Percentiles rank a stretch among this genome's conserved stretches.
Conservation (phyloP, 495 filamentous ascomycete species). For the Trichoderma parareesei region DNA sequence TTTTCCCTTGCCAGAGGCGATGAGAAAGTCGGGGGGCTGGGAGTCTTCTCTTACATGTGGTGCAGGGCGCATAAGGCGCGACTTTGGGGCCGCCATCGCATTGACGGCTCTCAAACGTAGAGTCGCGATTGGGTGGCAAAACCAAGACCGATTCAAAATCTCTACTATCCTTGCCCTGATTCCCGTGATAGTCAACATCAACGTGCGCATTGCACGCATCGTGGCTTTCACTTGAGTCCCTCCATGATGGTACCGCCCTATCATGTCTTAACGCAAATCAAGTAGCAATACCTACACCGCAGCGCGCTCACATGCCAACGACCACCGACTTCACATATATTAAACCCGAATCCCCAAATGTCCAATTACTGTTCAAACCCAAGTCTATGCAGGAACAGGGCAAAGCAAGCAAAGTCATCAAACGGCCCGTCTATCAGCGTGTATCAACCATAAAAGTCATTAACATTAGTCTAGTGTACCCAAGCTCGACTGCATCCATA, state of each 20-base stretch:
- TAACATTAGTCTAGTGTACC: slow-evolving; percentile 1
- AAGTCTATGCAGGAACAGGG: too few species aligned
- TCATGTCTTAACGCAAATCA: background rate
- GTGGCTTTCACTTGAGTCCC: background rate
- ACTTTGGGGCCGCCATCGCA: background rate
- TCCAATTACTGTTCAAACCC: too few species aligned
- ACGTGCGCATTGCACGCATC: too few species aligned
- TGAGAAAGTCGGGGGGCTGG: slow-evolving; percentile 11
- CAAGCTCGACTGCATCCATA: background rate
- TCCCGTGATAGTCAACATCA: too few species aligned
- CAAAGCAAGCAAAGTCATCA: background rate
- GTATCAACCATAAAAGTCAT: background rate
- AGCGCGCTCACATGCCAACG: too few species aligned
- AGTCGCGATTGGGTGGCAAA: background rate
- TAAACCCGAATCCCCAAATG: too few species aligned
- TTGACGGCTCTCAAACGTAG: background rate
- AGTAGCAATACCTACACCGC: background rate
- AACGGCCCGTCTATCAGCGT: background rate
- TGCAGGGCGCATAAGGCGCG: background rate
- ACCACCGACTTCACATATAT: too few species aligned
- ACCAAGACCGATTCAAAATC: too few species aligned
- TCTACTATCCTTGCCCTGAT: background rate
- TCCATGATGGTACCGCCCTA: background rate
- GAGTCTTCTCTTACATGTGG: background rate
- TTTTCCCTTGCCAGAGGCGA: slow-evolving; percentile 3